These are phyloP conservation scores for Talaromyces albobiverticillius DNA, from an alignment of 2,329 filamentous ascomycete species.

Conservation along the genomic window DNA sequence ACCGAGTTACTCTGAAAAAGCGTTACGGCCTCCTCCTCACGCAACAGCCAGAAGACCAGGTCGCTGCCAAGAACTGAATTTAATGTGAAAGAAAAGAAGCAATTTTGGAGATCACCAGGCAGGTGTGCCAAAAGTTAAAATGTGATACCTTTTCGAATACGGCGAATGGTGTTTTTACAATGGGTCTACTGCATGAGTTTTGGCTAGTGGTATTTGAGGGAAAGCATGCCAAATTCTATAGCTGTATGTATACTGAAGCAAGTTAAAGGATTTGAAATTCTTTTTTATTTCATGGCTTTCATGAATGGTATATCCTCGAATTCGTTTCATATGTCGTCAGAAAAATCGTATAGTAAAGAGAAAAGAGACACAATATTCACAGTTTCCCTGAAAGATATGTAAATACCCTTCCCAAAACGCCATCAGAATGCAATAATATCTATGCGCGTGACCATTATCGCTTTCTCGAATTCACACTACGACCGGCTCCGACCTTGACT, in stretches of 20 bases:
- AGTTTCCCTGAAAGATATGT: neutral
- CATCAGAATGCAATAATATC: conserved; percentile 13
- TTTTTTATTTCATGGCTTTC: neutral
- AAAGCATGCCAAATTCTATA: neutral
- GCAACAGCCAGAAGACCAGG: conserved; percentile 55
- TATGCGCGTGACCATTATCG: conserved; percentile 9
- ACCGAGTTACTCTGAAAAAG: conserved; percentile 92
- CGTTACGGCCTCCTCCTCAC: conserved; percentile 85
- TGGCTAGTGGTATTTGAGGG: neutral
- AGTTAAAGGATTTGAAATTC: neutral
- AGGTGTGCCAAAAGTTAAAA: conserved; percentile 1
- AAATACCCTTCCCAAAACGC: conserved; percentile 12
- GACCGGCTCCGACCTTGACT: conserved; percentile 78
- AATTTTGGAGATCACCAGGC: neutral
- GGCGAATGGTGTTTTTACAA: conserved; percentile 38
- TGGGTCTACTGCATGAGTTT: neutral
- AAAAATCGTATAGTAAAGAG: neutral
- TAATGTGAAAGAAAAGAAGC: neutral
- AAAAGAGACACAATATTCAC: neutral
- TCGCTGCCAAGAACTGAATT: conserved; percentile 30
- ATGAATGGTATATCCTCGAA: conserved; percentile 1
- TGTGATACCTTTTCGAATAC: conserved; percentile 20
- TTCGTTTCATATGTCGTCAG: neutral
- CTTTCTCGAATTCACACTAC: conserved; percentile 65
- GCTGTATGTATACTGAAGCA: neutral